Evolutionary conservation across 2,329 filamentous ascomycete genomes (phyloP), one percentile per base, ranked within the genome.

Genomic region (Colletotrichum sidae): DNA sequence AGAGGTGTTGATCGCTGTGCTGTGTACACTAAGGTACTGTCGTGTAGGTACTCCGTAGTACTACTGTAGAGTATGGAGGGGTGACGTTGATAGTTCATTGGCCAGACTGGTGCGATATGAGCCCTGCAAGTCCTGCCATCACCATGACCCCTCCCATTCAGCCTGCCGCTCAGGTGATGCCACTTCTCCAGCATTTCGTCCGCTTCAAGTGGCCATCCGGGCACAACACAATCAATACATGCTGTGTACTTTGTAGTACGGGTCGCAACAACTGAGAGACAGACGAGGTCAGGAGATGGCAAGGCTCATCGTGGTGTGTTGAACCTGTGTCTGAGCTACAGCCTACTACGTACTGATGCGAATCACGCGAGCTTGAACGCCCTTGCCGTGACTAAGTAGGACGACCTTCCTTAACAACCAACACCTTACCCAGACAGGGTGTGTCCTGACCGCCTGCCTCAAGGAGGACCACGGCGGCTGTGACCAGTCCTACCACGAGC

Each of bases 161-260:
- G 35, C 58, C 53, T 63, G 55, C 53, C 53, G 53, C 47, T 44
- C 66, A 68, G 63, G 58, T 68, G 66, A 68, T 68, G 66, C 62
- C 57, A 55, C 58, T 58, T 62, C 62, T 61, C 60, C 60, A 63
- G 51, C 39, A 55, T 60, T 34, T 38, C 44, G 45, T 65, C 50
- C 34, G 49, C 49, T 49, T 37, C 49, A 37, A 39, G 47, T 63
- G 47, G 55, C 25, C 55, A 47, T 47, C 39, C 35, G 49, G 49
- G 55, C 55, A 64, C 11, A 37, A 55, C 49, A 50, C 38, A n/a
- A 44, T 15, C 12, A 44, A 11, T 13, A 44, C 42, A 44, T 15
- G 42, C 42, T 15, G 42, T 44, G 42, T 25, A 25, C 25, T 25
- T 2, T 25, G 25, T 25, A 25, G 4, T 5, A 25, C 2, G 25